Conservation (phyloP, 148 eudicot species). For the Amaranthus cruentus region DNA sequence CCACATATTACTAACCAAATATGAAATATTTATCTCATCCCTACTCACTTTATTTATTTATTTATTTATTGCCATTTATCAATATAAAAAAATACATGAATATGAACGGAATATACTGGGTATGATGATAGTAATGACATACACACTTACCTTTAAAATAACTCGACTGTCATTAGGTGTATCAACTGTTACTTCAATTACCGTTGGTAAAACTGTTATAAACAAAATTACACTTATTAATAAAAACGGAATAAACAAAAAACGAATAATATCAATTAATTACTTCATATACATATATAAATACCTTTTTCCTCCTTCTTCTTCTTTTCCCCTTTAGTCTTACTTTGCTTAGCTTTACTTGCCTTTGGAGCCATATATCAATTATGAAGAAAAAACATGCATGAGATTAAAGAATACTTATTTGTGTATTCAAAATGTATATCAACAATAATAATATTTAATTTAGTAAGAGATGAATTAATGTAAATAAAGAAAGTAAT, state of each 20-base stretch:
- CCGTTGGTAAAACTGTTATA: slow-evolving; percentile 66
- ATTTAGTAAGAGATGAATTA: neutral
- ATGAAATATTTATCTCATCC: neutral
- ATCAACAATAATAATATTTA: neutral
- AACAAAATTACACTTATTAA: neutral
- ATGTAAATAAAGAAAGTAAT: slow-evolving; percentile 19
- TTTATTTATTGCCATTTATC: too few species aligned
- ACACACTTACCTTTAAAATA: slow-evolving; percentile 60
- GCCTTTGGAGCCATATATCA: slow-evolving; percentile 78
- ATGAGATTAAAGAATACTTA: neutral
- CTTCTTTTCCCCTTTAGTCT: slow-evolving; percentile 93
- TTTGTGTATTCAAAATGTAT: neutral
- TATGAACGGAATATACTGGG: too few species aligned
- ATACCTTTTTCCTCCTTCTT: slow-evolving; percentile 95
- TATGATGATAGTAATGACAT: too few species aligned
- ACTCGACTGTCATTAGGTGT: slow-evolving; percentile 55
- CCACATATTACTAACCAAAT: slow-evolving; percentile 7
- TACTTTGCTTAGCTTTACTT: slow-evolving; percentile 75
- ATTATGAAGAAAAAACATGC: neutral
- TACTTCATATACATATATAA: neutral
- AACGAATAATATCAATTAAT: neutral
- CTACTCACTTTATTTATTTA: too few species aligned
- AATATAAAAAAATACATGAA: too few species aligned
- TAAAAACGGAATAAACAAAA: neutral
- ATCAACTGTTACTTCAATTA: slow-evolving; percentile 58